Base-by-base conservation (phyloP, 1,284 basidiomycete genomes). In the Exobasidium cylindrosporum region DNA sequence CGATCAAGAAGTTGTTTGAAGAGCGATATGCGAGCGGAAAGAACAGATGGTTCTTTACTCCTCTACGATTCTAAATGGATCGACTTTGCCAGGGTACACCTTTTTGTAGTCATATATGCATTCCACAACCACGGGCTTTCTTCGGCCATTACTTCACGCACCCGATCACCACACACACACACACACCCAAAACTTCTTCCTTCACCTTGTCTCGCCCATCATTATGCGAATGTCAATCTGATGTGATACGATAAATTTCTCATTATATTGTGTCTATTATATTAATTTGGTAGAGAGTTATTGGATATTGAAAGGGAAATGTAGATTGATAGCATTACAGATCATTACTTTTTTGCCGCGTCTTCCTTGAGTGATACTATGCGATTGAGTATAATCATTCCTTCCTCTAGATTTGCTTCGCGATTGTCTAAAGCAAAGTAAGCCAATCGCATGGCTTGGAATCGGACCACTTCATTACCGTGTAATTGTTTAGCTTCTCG, bases 351-450 rank as follows among this genome's bases (percentile, higher is more conserved):
- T 80, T 96, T 96, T n/a, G 90, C 90, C 4, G 88, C 86, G 80
- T 97, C 95, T 83, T 97, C 94, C 83, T 98, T 98, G 82, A 98
- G 81, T 65, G 88, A 90, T 28, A 97, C 94, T 69, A 97, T 94
- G 60, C 91, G 86, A 82, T 98, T 98, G 50, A 98, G 84, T 24
- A 97, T 86, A 54, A 98, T 80, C 77, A 84, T 85, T 78, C 95
- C 92, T 10, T 88, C 89, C 50, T 87, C 85, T 45, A 54, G 21
- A 45, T 52, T 17, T 24, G 35, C 43, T 6, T 35, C 32, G 11
- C 44, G n/a, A 14, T 50, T 88, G 81, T 99, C 96, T 32, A 97
- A 83, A 10, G 91, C 86, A 79, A 99, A 98, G 83, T 97, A 99
- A 1, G 90, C 96, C 53, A 96, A 88, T 21, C 96, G 87, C 81